A percentile compares a stretch with the other conserved stretches of the same genome.
These are phyloP conservation scores for Metschnikowia henanensis DNA, from an alignment of 805 yeast genomes.

Conservation along the genomic window DNA sequence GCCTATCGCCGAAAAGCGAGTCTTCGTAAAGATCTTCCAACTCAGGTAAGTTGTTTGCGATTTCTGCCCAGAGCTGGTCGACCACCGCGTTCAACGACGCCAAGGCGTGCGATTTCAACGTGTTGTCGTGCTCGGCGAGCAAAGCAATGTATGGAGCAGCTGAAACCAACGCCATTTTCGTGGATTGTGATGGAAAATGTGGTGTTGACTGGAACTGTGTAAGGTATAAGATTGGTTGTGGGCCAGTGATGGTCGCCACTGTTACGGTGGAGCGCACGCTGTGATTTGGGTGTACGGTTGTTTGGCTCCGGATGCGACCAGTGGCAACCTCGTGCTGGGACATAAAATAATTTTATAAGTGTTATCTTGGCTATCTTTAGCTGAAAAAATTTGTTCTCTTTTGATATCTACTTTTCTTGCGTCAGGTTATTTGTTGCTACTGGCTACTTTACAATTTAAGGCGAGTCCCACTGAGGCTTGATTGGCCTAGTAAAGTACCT, in stretches of 20 bases:
- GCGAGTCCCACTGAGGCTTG: too few species aligned
- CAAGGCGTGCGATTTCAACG: constrained; percentile 81
- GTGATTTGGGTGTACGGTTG: background rate
- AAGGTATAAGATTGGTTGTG: background rate
- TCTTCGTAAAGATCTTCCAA: constrained; percentile 94
- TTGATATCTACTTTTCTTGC: too few species aligned
- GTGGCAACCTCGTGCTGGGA: too few species aligned
- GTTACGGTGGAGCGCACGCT: background rate
- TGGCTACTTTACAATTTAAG: too few species aligned
- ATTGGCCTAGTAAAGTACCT: too few species aligned
- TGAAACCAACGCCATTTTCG: constrained; percentile 61
- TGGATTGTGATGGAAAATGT: background rate
- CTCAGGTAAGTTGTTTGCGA: constrained; percentile 83
- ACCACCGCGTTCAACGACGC: constrained; percentile 77
- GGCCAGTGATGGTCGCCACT: background rate
- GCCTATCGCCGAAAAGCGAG: constrained; percentile 67
- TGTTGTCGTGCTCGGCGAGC: constrained; percentile 75
- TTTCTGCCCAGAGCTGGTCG: constrained; percentile 96
- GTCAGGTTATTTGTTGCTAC: too few species aligned
- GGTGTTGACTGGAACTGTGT: background rate
- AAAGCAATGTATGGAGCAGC: constrained; percentile 94
- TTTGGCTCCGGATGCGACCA: too few species aligned
- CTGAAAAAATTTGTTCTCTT: too few species aligned
- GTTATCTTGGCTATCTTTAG: too few species aligned
- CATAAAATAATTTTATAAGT: too few species aligned